Percentiles rank a stretch among this genome's conserved stretches.
Conservation (phyloP, 345 rosid genomes). For the Aquilaria sinensis region DNA sequence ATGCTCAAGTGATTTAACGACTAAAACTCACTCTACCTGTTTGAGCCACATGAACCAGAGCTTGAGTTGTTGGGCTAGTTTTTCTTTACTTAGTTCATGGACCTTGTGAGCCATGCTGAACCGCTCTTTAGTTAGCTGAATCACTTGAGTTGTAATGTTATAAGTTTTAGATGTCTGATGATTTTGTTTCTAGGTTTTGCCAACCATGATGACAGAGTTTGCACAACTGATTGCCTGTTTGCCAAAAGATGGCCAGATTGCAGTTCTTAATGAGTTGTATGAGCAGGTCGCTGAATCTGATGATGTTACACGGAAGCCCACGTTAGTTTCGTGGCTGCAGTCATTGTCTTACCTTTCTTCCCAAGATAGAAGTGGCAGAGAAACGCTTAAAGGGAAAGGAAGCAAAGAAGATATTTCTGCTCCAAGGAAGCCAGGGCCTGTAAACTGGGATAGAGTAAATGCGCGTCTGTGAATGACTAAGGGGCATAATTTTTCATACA, state of each 20-base stretch:
- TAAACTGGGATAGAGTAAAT: slow-evolving; percentile 20
- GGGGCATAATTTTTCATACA: background rate
- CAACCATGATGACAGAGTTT: slow-evolving; percentile 73
- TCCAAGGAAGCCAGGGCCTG: slow-evolving; percentile 12
- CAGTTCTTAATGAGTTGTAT: slow-evolving; percentile 75
- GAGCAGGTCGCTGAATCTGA: slow-evolving; percentile 83
- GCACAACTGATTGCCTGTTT: slow-evolving; percentile 58
- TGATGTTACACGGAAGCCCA: slow-evolving; percentile 84
- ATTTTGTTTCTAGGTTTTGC: slow-evolving; percentile 47
- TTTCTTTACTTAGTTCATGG: too few relatives aligned
- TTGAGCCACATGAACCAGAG: too few relatives aligned
- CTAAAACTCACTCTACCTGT: too few relatives aligned
- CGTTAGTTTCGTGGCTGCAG: slow-evolving; percentile 89
- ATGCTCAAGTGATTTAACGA: too few relatives aligned
- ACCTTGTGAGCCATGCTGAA: too few relatives aligned
- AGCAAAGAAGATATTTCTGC: slow-evolving; percentile 16
- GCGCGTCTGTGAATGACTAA: slow-evolving; percentile 33
- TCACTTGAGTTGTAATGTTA: too few relatives aligned
- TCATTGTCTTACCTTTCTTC: slow-evolving; percentile 68
- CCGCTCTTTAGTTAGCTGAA: too few relatives aligned
- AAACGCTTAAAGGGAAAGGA: slow-evolving; percentile 12
- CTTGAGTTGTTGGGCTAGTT: too few relatives aligned
- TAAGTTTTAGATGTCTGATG: background rate
- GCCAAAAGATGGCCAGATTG: slow-evolving; percentile 71
- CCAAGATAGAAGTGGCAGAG: slow-evolving; percentile 21